phyloP scores from a whole-genome alignment of 768 basidiomycete genomes.

The Boletus insuetus region DNA sequence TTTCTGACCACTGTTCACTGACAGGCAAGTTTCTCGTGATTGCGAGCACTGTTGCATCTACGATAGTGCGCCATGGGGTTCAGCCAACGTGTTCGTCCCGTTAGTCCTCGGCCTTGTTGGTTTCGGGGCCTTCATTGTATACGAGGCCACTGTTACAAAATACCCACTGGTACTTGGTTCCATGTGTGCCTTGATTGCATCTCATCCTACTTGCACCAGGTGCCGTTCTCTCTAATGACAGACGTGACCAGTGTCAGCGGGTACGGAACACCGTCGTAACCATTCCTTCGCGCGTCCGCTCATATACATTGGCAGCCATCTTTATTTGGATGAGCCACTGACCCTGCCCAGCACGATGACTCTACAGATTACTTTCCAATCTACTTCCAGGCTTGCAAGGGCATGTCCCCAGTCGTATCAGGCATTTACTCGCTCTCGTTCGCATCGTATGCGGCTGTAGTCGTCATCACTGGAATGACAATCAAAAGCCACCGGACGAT shows the following conservation, averaged over 20 bases:
- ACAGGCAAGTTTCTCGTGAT: slow-evolving; percentile 45
- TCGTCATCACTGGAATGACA: slow-evolving; percentile 25
- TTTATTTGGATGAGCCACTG: neutral
- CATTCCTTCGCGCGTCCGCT: neutral
- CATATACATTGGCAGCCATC: slow-evolving; percentile 9
- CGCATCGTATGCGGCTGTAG: too few relatives aligned
- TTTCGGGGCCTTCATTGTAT: slow-evolving; percentile 36
- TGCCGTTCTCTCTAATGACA: slow-evolving; percentile 18
- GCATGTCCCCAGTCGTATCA: slow-evolving; percentile 30
- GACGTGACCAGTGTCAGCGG: slow-evolving; percentile 32
- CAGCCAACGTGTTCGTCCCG: slow-evolving; percentile 38
- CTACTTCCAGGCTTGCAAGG: slow-evolving; percentile 43
- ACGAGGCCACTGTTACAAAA: slow-evolving; percentile 33
- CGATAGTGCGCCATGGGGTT: slow-evolving; percentile 44
- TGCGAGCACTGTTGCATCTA: slow-evolving; percentile 30
- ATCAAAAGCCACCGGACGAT: slow-evolving; percentile 28
- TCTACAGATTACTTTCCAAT: slow-evolving; percentile 38
- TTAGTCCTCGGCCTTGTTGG: slow-evolving; percentile 41
- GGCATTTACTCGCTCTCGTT: slow-evolving; percentile 19
- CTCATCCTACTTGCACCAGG: neutral
- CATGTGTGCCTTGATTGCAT: neutral
- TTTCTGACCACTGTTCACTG: neutral
- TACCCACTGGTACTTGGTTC: slow-evolving; percentile 29
- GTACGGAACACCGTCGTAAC: slow-evolving; percentile 1
- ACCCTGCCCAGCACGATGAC: neutral